Conservation (phyloP, 108 stramenopile species). For the Craspedostauros australis region DNA sequence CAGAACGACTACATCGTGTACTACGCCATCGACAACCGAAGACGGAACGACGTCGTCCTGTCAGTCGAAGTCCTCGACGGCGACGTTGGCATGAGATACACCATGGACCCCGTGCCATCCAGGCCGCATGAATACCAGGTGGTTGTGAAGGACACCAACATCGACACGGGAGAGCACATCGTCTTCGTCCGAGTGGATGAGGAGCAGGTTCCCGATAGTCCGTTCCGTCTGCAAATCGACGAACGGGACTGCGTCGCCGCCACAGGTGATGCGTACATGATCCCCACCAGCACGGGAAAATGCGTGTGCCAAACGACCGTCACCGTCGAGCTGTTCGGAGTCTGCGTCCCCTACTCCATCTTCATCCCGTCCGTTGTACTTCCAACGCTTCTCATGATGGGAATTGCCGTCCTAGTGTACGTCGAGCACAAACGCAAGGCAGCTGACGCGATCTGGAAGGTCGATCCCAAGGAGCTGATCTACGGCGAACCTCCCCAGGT, state of each 20-base stretch:
- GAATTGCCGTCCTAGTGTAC: background rate
- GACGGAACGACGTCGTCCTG: background rate
- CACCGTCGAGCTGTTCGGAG: background rate
- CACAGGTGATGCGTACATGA: background rate
- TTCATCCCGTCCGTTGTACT: background rate
- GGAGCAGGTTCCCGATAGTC: constrained; percentile 12
- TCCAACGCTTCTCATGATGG: background rate
- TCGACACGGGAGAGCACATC: background rate
- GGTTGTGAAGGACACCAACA: background rate
- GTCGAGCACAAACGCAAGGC: constrained; percentile 19
- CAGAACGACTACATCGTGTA: constrained; percentile 4
- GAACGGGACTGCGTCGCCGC: background rate
- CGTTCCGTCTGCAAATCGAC: constrained; percentile 4
- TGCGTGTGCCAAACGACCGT: background rate
- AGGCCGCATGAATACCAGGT: background rate
- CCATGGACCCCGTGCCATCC: background rate
- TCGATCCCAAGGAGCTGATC: constrained; percentile 24
- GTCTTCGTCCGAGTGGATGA: constrained; percentile 1
- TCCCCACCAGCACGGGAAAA: background rate
- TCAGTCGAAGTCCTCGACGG: background rate
- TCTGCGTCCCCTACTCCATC: background rate
- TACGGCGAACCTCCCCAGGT: constrained; percentile 30
- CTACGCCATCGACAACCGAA: constrained; percentile 6
- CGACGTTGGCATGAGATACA: background rate
- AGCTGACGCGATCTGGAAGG: constrained; percentile 31